Evolutionary conservation across 108 stramenopile genomes (phyloP), one percentile per base, ranked within the genome.

Genomic region (Seminavis robusta): DNA sequence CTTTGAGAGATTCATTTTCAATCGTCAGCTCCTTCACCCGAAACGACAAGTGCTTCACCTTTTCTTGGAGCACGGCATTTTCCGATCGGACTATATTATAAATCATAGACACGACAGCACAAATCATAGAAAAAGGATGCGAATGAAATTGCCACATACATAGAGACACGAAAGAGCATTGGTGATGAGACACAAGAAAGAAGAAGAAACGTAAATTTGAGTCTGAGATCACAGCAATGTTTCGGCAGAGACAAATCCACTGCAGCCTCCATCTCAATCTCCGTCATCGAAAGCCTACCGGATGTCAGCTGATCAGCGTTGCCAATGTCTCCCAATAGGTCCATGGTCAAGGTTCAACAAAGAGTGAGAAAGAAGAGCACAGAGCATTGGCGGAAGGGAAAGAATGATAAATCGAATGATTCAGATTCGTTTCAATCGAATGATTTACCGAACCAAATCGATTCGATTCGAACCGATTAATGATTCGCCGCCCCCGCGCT

Each of bases 291-390:
- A 4, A 5, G 50, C 71, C 31, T 73, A 81, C 79, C 42, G 32
- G 83, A 81, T 15, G 86, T 88, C 49, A 92, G 67, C 67, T 92
- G 90, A 56, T 88, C 90, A 9, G 55, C 67, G 11, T 60, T 56
- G 19, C 90, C 90, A 24, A 92, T 49, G 69, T 92, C 84, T 40
- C 77, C 90, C 40, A 92, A 61, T 4, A 92, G 69, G 68, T 92
- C 90, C 90, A 92, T 92, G n/a, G n/a, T n/a, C n/a, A n/a, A n/a
- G n/a, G n/a, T n/a, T n/a, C n/a, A n/a, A n/a, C n/a, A n/a, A n/a
- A n/a, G n/a, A n/a, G n/a, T n/a, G n/a, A n/a, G n/a, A n/a, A n/a
- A n/a, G n/a, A n/a, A n/a, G n/a, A n/a, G n/a, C n/a, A n/a, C n/a
- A n/a, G n/a, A n/a, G n/a, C n/a, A n/a, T n/a, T n/a, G n/a, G n/a